Conservation (phyloP, 495 filamentous ascomycete species). For the Penicillium atrosanguineum region DNA sequence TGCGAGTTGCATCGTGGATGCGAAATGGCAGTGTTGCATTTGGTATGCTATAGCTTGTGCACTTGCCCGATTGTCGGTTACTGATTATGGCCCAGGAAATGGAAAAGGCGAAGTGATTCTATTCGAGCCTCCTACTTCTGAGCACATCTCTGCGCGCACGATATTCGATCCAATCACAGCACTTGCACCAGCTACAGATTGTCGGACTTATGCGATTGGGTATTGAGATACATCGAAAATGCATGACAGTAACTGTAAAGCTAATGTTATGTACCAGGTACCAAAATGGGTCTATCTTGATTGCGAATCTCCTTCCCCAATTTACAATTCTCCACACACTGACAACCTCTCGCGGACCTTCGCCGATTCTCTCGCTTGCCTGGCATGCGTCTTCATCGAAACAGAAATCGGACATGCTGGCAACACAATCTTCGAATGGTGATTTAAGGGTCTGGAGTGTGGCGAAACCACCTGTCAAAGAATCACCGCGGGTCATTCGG, state of each 20-base stretch:
- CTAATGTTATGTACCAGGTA: constrained; percentile 56
- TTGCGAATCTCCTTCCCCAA: constrained; percentile 82
- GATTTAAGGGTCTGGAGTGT: constrained; percentile 97
- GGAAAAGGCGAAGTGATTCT: constrained; percentile 88
- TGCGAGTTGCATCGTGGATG: constrained; percentile 91
- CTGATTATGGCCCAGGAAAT: constrained; percentile 58
- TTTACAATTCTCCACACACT: constrained; percentile 96
- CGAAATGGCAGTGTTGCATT: constrained; percentile 95
- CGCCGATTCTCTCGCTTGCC: constrained; percentile 82
- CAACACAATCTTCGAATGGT: constrained; percentile 85
- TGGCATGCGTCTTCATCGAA: constrained; percentile 98
- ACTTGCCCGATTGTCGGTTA: neutral
- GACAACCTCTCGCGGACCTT: constrained; percentile 76
- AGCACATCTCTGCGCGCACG: constrained; percentile 88
- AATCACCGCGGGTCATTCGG: constrained; percentile 79
- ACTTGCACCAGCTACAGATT: constrained; percentile 86
- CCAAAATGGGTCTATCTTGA: constrained; percentile 89
- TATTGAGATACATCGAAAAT: constrained; percentile 36
- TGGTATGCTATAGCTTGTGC: constrained; percentile 52
- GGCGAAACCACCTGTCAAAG: constrained; percentile 73
- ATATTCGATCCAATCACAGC: constrained; percentile 93
- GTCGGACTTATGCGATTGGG: constrained; percentile 96
- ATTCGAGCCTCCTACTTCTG: constrained; percentile 89
- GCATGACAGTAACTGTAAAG: neutral
- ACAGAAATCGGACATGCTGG: constrained; percentile 98